Conservation (phyloP, 2,329 filamentous ascomycete species). For the Apiospora koreana region DNA sequence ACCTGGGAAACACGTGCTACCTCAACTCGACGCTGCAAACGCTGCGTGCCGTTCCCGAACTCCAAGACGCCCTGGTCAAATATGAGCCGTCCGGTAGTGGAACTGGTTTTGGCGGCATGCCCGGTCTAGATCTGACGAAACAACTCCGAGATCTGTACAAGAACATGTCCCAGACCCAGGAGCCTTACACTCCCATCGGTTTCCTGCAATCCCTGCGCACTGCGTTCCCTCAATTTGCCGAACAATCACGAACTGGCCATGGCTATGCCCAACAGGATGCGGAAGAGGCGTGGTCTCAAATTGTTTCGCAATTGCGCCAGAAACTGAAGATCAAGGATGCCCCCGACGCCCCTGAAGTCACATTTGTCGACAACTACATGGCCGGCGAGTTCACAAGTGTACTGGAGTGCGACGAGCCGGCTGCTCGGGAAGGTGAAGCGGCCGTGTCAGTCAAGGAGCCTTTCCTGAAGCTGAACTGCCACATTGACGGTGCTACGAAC, state of each 20-base stretch:
- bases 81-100: constrained; percentile 43
- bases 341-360: constrained; percentile 51
- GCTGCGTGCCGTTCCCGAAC: constrained; percentile 83
- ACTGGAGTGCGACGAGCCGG: constrained; percentile 81
- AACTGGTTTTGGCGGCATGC: constrained; percentile 28
- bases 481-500: constrained; percentile 85
- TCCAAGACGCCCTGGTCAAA: constrained; percentile 74
- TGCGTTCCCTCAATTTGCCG: constrained; percentile 89
- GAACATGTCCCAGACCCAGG: constrained; percentile 85
- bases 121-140: constrained; percentile 71
- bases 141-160: constrained; percentile 83
- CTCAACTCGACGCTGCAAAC: constrained; percentile 97
- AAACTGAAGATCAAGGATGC: constrained; percentile 69
- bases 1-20: constrained; percentile 97
- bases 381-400: constrained; percentile 76
- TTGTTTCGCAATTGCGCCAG: constrained; percentile 78
- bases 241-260: constrained; percentile 77
- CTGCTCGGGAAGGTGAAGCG: constrained; percentile 73
- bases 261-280: constrained; percentile 98
- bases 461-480: constrained; percentile 94
- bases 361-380: constrained; percentile 91
- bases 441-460: constrained; percentile 66
- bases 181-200: constrained; percentile 78
- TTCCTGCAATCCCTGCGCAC: constrained; percentile 81
- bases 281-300: constrained; percentile 97